These are phyloP conservation scores for Trichoderma sp. DNA, from an alignment of 2,329 filamentous ascomycete genomes.

Conservation along the genomic window DNA sequence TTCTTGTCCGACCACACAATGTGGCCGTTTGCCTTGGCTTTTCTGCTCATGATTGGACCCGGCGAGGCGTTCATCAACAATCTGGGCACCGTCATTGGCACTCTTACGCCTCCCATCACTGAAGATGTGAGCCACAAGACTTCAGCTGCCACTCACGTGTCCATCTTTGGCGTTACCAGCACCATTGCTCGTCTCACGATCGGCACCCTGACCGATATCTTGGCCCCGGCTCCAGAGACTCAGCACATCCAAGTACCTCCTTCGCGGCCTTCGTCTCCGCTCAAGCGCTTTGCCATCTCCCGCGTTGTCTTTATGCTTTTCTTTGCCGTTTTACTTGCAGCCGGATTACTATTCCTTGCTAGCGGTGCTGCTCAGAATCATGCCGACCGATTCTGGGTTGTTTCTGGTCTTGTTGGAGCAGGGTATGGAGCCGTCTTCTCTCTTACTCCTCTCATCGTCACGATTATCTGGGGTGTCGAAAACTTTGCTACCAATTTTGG, in stretches of 20 bases:
- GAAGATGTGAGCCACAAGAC: constrained; percentile 51
- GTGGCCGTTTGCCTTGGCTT: constrained; percentile 91
- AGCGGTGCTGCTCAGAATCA: constrained; percentile 75
- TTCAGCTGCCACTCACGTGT: constrained; percentile 84
- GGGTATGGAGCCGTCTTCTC: constrained; percentile 93
- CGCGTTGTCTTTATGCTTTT: constrained; percentile 78
- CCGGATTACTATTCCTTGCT: constrained; percentile 78
- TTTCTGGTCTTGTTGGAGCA: constrained; percentile 81
- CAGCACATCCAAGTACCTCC: constrained; percentile 56
- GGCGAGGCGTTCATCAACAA: constrained; percentile 99
- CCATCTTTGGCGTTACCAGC: constrained; percentile 86
- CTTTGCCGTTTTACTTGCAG: constrained; percentile 72
- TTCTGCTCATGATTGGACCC: constrained; percentile 90
- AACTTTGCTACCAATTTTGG: constrained; percentile 99
- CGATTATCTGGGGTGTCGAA: constrained; percentile 97
- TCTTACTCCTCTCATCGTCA: constrained; percentile 87
- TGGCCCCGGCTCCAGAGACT: constrained; percentile 70
- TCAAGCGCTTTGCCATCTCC: constrained; percentile 64
- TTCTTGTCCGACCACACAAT: constrained; percentile 90
- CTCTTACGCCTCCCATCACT: constrained; percentile 67
- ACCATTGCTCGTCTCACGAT: constrained; percentile 90
- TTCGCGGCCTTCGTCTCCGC: constrained; percentile 34
- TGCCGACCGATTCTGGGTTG: constrained; percentile 79
- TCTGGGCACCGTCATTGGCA: constrained; percentile 88
- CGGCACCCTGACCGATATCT: constrained; percentile 83